Percentiles rank a stretch among this genome's conserved stretches.
Conservation (phyloP, 768 basidiomycete species). For the Cystobasidium ongulense region DNA sequence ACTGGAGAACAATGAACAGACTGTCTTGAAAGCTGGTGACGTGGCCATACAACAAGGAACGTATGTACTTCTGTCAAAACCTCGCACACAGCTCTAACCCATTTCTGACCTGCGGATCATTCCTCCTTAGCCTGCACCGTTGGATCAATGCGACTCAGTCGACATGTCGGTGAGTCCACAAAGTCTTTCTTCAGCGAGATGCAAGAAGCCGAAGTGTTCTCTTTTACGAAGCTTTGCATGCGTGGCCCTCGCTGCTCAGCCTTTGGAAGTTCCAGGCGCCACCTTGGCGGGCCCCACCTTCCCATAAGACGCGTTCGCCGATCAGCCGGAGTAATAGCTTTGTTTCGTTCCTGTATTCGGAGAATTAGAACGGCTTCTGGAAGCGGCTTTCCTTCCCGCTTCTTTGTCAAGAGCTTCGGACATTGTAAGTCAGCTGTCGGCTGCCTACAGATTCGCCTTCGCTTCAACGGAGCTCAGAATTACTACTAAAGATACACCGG, state of each 20-base stretch:
- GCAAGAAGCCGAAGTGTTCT: not conserved
- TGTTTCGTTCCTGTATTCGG: no score
- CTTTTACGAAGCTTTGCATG: not conserved
- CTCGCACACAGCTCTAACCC: not conserved
- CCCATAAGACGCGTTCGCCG: not conserved
- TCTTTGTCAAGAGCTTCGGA: no score
- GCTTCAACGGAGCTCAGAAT: no score
- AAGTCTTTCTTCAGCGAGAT: no score
- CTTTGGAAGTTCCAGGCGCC: not conserved
- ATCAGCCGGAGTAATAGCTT: no score
- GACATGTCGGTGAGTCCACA: not conserved
- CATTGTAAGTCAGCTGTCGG: no score
- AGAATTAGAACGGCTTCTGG: not conserved
- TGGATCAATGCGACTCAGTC: not conserved
- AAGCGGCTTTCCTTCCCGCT: not conserved
- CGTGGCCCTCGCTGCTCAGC: not conserved
- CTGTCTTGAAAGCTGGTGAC: not conserved
- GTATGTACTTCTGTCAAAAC: not conserved
- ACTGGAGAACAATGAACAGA: not conserved
- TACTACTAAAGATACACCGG: no score
- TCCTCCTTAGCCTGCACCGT: not conserved
- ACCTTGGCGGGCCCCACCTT: not conserved
- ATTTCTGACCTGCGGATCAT: not conserved
- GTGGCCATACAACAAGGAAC: constrained; percentile 2
- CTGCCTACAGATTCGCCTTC: no score